Percentiles rank a stretch among this genome's conserved stretches.
Evolutionary conservation across 2,329 filamentous ascomycete genomes (phyloP).

Genomic region (Endocalyx cinctus): DNA sequence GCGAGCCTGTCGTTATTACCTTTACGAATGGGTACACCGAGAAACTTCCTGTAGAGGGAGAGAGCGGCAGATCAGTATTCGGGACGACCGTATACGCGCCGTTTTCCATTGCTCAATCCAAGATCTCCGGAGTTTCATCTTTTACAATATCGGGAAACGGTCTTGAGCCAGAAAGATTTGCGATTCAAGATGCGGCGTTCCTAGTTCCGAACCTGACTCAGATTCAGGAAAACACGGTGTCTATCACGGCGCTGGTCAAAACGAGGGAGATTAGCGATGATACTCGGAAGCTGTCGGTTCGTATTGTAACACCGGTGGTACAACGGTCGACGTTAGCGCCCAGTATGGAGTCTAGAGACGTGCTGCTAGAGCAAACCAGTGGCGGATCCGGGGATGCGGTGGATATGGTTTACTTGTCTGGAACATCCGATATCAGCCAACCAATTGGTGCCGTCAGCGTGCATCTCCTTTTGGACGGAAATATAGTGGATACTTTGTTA

Average conservation of each 20-base stretch:
- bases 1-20: slow-evolving; percentile 7
- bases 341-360: slow-evolving; percentile 7
- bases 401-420: slow-evolving; percentile 11
- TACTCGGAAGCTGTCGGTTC: slow-evolving; percentile 7
- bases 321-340: slow-evolving; percentile 20
- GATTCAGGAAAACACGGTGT: slow-evolving; percentile 5
- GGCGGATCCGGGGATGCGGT: slow-evolving; percentile 5
- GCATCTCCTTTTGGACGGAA: slow-evolving; percentile 10
- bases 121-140: slow-evolving; percentile 8
- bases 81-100: slow-evolving; percentile 15
- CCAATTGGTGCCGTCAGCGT: slow-evolving; percentile 18
- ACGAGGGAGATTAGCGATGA: slow-evolving; percentile 9
- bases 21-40: slow-evolving; percentile 17
- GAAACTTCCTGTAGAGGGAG: slow-evolving; percentile 9
- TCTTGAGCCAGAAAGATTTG: slow-evolving; percentile 9
- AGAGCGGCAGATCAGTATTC: slow-evolving; percentile 15
- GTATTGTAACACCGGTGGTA: slow-evolving; percentile 12
- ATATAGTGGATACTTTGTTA: slow-evolving; percentile 17
- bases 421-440: slow-evolving; percentile 10
- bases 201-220: slow-evolving; percentile 16
- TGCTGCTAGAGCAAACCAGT: slow-evolving; percentile 6
- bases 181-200: slow-evolving; percentile 12
- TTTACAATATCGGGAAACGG: slow-evolving; percentile 11
- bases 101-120: slow-evolving; percentile 12
- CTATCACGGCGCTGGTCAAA: slow-evolving; percentile 14